A percentile compares a stretch with the other conserved stretches of the same genome.
Conservation (phyloP, 139 green algal genomes). For the Tetradesmus obliquus region DNA sequence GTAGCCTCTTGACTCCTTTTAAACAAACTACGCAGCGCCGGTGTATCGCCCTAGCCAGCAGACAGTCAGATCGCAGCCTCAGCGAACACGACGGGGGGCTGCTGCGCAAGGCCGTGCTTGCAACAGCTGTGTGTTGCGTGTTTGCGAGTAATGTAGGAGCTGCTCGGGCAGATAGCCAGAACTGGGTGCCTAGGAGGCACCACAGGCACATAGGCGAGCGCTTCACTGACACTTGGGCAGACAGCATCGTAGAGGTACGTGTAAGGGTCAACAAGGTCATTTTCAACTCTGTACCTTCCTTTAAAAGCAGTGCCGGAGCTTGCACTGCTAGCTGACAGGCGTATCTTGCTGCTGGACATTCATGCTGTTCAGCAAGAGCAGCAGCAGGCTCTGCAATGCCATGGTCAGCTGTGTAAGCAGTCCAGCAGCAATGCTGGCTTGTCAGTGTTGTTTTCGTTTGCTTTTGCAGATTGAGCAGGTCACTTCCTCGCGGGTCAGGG, state of each 20-base stretch:
- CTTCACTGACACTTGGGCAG: constrained; percentile 59
- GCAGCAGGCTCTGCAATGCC: neutral
- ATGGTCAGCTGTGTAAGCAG: neutral
- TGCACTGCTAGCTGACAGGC: neutral
- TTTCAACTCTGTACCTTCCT: neutral
- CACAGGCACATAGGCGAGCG: constrained; percentile 62
- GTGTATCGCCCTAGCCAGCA: neutral
- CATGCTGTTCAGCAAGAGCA: constrained; percentile 1
- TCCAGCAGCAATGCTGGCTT: neutral
- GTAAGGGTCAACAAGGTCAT: neutral
- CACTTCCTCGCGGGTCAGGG: constrained; percentile 3
- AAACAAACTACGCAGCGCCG: neutral
- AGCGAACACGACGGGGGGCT: neutral
- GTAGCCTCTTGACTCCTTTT: neutral
- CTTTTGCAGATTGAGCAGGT: constrained; percentile 37
- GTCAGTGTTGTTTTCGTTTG: neutral
- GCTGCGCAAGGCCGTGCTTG: constrained; percentile 11
- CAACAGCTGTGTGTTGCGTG: constrained; percentile 6
- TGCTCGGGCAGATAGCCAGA: constrained; percentile 18
- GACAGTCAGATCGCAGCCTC: neutral
- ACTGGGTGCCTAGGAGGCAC: constrained; percentile 65
- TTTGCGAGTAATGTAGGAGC: constrained; percentile 37
- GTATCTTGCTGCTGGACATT: neutral
- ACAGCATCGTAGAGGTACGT: constrained; percentile 57
- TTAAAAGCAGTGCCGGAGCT: neutral